phyloP scores from a whole-genome alignment of 176 grass and related monocot genomes.

The Ampelocalamus luodianensis region DNA sequence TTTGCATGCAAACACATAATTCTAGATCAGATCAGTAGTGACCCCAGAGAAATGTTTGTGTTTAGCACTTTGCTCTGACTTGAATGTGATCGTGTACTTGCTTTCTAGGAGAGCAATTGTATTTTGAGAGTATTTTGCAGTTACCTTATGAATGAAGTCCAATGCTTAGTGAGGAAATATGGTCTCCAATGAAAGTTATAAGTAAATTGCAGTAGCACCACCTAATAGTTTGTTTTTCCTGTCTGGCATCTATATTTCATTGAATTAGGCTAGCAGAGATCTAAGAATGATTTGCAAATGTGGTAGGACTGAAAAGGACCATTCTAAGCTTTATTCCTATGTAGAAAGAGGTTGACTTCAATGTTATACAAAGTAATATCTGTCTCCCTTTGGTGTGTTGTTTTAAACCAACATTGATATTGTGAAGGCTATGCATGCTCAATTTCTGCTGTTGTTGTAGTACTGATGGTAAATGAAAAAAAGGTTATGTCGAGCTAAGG shows the following conservation, averaged over 20 bases:
- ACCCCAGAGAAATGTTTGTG: background rate
- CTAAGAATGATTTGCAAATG: constrained; percentile 16
- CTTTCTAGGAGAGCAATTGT: constrained; percentile 13
- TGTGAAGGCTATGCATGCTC: background rate
- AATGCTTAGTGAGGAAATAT: background rate
- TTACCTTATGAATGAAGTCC: constrained; percentile 25
- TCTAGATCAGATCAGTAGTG: background rate
- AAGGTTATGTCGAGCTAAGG: background rate
- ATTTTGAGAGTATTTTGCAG: background rate
- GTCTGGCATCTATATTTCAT: background rate
- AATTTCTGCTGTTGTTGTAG: constrained; percentile 1
- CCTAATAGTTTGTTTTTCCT: background rate
- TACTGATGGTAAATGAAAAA: constrained; percentile 2
- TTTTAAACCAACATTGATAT: background rate
- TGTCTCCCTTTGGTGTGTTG: background rate
- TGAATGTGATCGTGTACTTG: background rate
- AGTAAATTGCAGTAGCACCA: background rate
- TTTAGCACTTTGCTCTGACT: constrained; percentile 6
- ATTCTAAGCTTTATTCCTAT: background rate
- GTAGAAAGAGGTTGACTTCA: background rate
- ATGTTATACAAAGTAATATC: background rate
- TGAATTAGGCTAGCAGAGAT: background rate
- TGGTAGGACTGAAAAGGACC: background rate
- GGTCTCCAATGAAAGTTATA: background rate
- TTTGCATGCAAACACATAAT: background rate